Conservation (phyloP, 2,329 filamentous ascomycete species). For the Berkeleyomyces rouxiae region DNA sequence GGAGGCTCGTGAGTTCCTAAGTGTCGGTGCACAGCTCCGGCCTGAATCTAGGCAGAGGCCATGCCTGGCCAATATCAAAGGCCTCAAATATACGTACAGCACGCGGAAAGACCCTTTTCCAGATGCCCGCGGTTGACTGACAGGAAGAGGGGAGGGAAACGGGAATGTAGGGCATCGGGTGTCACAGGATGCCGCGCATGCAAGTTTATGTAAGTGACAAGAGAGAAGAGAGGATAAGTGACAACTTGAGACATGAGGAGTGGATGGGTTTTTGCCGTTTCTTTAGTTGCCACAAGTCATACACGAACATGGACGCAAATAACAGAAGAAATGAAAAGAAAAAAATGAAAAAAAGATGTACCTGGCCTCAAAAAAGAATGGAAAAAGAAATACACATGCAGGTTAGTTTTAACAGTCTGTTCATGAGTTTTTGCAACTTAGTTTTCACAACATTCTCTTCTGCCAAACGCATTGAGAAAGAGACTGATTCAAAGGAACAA, state of each 20-base stretch:
- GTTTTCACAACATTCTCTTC: no score
- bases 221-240: background rate
- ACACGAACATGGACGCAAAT: no score
- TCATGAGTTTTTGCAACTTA: no score
- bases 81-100: background rate
- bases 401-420: no score
- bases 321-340: background rate
- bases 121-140: background rate
- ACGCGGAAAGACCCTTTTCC: background rate
- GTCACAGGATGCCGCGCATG: background rate
- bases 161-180: background rate
- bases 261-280: no score
- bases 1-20: background rate
- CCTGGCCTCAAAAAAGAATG: no score
- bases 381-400: no score
- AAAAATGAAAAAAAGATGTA: background rate
- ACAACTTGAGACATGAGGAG: background rate
- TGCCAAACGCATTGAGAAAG: no score
- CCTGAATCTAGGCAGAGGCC: background rate
- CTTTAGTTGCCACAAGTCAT: no score
- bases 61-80: background rate
- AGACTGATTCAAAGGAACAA: no score
- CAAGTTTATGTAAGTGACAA: background rate
- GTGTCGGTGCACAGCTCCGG: background rate
- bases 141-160: background rate